phyloP scores from a whole-genome alignment of 1,284 basidiomycete species.

The Phlebopus sp. region DNA sequence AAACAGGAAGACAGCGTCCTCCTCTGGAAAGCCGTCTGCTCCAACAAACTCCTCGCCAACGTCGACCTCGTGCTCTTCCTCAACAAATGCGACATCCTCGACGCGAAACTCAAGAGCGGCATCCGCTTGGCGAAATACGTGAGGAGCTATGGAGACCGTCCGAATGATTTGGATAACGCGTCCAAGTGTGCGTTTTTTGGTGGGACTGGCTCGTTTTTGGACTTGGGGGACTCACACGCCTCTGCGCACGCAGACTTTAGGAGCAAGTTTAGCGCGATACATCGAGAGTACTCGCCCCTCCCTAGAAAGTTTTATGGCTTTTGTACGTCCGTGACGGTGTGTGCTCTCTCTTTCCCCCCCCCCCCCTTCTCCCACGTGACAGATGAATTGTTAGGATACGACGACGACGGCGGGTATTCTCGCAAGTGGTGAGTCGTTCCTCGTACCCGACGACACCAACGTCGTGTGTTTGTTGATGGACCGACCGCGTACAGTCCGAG shows the following conservation, averaged over 20 bases:
- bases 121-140: conserved; percentile 65
- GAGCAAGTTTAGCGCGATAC: conserved; percentile 75
- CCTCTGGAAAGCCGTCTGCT: conserved; percentile 75
- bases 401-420: conserved; percentile 75
- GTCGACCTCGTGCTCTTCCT: conserved; percentile 76
- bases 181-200: conserved; percentile 55
- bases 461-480: neutral
- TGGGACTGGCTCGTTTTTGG: neutral
- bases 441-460: too few species aligned
- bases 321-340: conserved; percentile 72
- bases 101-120: conserved; percentile 61
- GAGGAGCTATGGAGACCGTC: conserved; percentile 68
- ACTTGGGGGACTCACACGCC: too few species aligned
- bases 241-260: conserved; percentile 52
- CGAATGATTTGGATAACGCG: conserved; percentile 68
- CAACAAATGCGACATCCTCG: conserved; percentile 77
- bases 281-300: conserved; percentile 70
- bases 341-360: conserved; percentile 16
- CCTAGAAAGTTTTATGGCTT: conserved; percentile 79
- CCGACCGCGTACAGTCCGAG: conserved; percentile 28
- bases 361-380: conserved; percentile 3
- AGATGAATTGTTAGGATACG: conserved; percentile 52
- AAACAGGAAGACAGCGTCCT: conserved; percentile 74
- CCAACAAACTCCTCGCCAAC: conserved; percentile 66
- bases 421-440: conserved; percentile 55